Percentiles rank a stretch among this genome's conserved stretches.
Evolutionary conservation across 2,329 filamentous ascomycete genomes (phyloP).

Genomic region (Drechslerella coelobrocha): DNA sequence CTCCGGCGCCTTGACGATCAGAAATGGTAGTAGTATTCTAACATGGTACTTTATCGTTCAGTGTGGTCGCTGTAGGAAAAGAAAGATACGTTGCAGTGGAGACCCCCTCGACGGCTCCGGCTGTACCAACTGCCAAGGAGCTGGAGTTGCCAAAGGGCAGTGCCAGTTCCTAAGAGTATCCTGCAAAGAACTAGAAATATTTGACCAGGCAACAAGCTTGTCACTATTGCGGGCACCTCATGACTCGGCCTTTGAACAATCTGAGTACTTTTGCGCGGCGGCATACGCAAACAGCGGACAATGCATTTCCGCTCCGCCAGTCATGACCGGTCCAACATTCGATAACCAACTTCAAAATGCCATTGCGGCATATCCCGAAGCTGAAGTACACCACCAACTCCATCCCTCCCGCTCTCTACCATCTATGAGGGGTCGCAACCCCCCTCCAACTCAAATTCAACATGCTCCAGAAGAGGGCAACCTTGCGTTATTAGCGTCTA

Average conservation of each 20-base stretch:
- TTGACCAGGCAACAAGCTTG: background rate
- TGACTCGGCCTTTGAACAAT: background rate
- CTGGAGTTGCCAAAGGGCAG: conserved; percentile 67
- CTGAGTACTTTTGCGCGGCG: too few species aligned
- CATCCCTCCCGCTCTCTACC: conserved; percentile 21
- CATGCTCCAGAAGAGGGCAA: conserved; percentile 8
- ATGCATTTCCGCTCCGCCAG: conserved; percentile 27
- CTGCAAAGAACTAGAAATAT: conserved; percentile 21
- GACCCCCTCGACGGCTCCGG: conserved; percentile 76
- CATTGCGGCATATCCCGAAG: background rate
- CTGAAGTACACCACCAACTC: background rate
- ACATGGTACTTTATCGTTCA: too few species aligned
- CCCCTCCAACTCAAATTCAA: background rate
- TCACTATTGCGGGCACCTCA: background rate
- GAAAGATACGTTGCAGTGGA: conserved; percentile 94
- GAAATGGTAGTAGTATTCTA: background rate
- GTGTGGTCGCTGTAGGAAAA: conserved; percentile 88
- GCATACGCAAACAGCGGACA: conserved; percentile 2
- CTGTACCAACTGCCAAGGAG: conserved; percentile 82
- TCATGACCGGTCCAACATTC: conserved; percentile 3
- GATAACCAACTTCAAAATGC: conserved; percentile 6
- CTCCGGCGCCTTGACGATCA: too few species aligned
- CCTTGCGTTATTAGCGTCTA: conserved; percentile 26
- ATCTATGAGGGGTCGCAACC: conserved; percentile 3
- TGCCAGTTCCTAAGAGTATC: conserved; percentile 82